phyloP scores from a whole-genome alignment of 2,329 filamentous ascomycete species.

The Pseudocercospora crystallina region DNA sequence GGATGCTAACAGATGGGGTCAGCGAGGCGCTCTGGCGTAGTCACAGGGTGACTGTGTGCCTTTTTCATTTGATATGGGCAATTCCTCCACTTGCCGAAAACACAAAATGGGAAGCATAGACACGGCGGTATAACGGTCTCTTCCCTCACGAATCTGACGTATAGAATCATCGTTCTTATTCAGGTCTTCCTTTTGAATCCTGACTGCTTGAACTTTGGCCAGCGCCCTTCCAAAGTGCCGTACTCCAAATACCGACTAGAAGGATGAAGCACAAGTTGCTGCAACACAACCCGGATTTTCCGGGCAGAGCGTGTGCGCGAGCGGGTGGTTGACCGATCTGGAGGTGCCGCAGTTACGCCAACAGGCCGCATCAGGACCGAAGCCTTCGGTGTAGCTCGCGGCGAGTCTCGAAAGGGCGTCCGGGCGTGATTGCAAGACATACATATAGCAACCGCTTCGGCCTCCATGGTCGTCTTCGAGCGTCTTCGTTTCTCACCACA shows the following conservation, averaged over 20 bases:
- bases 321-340: too few species aligned
- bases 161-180: neutral
- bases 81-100: conserved; percentile 12
- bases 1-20: neutral
- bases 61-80: conserved; percentile 1
- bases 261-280: too few species aligned
- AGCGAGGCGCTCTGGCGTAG: conserved; percentile 11
- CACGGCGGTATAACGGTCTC: conserved; percentile 1
- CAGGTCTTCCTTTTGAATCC: neutral
- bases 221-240: neutral
- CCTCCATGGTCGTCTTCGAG: neutral
- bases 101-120: neutral
- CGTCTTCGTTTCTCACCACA: neutral
- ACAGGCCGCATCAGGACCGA: conserved; percentile 11
- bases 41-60: conserved; percentile 1
- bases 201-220: neutral
- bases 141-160: neutral
- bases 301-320: too few species aligned
- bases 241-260: too few species aligned
- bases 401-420: conserved; percentile 2
- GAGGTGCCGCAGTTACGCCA: neutral
- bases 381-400: conserved; percentile 7
- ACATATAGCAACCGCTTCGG: conserved; percentile 3
- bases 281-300: too few species aligned
- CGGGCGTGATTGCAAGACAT: neutral